Conservation (phyloP, 2,329 filamentous ascomycete species). For the Aspergillus viridinutans region DNA sequence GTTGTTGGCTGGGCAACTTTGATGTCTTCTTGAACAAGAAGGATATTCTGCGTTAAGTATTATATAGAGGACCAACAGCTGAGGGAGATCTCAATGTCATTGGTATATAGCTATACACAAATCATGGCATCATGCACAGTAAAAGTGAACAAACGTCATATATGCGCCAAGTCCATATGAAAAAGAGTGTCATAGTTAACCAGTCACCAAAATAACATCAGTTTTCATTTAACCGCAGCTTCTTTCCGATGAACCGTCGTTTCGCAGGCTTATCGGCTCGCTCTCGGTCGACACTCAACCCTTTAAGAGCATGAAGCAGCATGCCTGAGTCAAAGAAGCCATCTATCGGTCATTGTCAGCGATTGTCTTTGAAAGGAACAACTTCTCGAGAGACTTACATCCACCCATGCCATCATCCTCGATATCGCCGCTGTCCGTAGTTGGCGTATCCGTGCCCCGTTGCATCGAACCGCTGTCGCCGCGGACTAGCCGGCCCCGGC, state of each 20-base stretch:
- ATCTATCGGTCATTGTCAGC: constrained; percentile 52
- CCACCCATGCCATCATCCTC: constrained; percentile 89
- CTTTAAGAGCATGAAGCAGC: constrained; percentile 82
- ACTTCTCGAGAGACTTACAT: constrained; percentile 62
- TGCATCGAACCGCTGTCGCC: constrained; percentile 42
- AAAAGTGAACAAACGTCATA: neutral
- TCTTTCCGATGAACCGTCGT: constrained; percentile 45
- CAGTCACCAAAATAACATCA: constrained; percentile 12
- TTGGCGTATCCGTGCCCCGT: constrained; percentile 55
- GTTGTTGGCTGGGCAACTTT: neutral
- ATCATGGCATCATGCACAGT: neutral
- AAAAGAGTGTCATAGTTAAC: neutral
- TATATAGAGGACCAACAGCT: neutral
- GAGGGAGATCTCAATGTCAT: neutral
- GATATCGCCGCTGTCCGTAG: constrained; percentile 65
- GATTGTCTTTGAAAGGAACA: constrained; percentile 6
- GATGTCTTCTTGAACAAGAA: too few relatives aligned
- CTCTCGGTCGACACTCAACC: constrained; percentile 37
- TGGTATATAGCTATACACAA: neutral
- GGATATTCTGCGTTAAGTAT: neutral
- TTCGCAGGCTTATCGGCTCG: constrained; percentile 35
- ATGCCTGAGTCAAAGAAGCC: constrained; percentile 97
- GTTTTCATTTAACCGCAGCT: constrained; percentile 46
- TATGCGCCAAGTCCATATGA: neutral
- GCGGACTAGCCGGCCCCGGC: constrained; percentile 68